These are phyloP conservation scores for Fomitopsis pinicola DNA, from an alignment of 1,284 basidiomycete genomes.

Conservation along the genomic window DNA sequence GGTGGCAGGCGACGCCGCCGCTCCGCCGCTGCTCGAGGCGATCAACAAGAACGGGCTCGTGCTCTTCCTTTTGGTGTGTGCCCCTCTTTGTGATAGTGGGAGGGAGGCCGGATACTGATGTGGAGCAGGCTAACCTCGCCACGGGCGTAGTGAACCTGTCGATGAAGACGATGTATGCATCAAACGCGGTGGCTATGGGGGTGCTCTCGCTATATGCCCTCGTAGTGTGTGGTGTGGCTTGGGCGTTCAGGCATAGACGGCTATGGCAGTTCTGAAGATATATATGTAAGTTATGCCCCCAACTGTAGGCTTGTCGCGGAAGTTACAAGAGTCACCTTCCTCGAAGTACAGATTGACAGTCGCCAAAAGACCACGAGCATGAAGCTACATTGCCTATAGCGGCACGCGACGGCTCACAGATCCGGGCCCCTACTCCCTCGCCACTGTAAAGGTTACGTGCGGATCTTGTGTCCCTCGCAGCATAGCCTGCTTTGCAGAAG, in stretches of 20 bases:
- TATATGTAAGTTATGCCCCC: too few species aligned
- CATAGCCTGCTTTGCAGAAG: too few species aligned
- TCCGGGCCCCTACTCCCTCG: too few species aligned
- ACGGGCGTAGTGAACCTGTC: constrained; percentile 86
- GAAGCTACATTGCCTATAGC: too few species aligned
- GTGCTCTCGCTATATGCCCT: constrained; percentile 67
- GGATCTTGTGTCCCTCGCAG: too few species aligned
- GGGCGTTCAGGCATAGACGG: constrained; percentile 38
- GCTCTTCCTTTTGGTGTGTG: constrained; percentile 78
- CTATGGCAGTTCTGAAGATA: constrained; percentile 25
- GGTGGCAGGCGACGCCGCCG: constrained; percentile 8
- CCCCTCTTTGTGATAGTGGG: not conserved
- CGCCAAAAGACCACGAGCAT: too few species aligned
- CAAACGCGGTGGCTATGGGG: constrained; percentile 52
- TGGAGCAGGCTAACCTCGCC: constrained; percentile 74
- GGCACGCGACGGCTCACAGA: too few species aligned
- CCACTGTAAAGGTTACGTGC: too few species aligned
- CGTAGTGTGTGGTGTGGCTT: constrained; percentile 56
- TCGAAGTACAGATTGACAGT: too few species aligned
- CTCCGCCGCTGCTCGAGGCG: constrained; percentile 70
- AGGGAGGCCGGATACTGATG: not conserved
- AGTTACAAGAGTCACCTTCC: too few species aligned
- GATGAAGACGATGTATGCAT: constrained; percentile 80
- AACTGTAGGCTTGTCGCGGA: too few species aligned
- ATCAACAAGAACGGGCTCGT: constrained; percentile 80